Conservation (phyloP, 768 basidiomycete species). For the Tylopilus plumbeoviolaceoides region DNA sequence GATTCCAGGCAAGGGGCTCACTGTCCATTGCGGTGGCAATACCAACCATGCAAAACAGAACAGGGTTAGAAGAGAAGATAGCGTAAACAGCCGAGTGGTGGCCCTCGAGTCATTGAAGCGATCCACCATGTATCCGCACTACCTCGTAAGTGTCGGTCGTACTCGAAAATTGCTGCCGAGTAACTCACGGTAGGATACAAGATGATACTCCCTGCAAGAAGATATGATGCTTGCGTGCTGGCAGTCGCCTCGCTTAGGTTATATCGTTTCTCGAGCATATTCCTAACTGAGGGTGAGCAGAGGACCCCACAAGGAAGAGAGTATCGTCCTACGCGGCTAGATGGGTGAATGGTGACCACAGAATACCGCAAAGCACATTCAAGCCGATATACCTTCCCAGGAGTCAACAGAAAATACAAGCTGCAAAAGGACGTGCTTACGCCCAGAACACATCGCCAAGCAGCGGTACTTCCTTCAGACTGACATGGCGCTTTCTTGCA, state of each 20-base stretch:
- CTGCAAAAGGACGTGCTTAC: slow-evolving; percentile 35
- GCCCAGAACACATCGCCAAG: slow-evolving; percentile 79
- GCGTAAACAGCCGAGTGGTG: slow-evolving; percentile 52
- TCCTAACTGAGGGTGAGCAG: slow-evolving; percentile 38
- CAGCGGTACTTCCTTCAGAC: slow-evolving; percentile 54
- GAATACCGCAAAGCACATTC: slow-evolving; percentile 71
- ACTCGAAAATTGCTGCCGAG: neutral
- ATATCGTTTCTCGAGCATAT: slow-evolving; percentile 70
- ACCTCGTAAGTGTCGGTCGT: neutral
- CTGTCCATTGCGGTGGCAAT: slow-evolving; percentile 54
- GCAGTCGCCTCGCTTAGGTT: slow-evolving; percentile 55
- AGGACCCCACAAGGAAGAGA: neutral
- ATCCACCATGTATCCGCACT: slow-evolving; percentile 70
- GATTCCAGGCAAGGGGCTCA: slow-evolving; percentile 58
- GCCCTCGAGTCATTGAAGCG: slow-evolving; percentile 51
- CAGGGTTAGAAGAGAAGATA: slow-evolving; percentile 58
- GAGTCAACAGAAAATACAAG: slow-evolving; percentile 2
- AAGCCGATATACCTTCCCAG: slow-evolving; percentile 59
- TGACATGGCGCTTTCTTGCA: slow-evolving; percentile 60
- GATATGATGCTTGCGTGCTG: slow-evolving; percentile 62
- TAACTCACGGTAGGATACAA: slow-evolving; percentile 63
- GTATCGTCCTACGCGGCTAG: slow-evolving; percentile 54
- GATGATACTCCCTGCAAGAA: slow-evolving; percentile 64
- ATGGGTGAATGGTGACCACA: slow-evolving; percentile 78
- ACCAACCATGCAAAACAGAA: slow-evolving; percentile 64